These are phyloP conservation scores for Xanthoconium separans DNA, from an alignment of 1,284 basidiomycete genomes.

Conservation along the genomic window DNA sequence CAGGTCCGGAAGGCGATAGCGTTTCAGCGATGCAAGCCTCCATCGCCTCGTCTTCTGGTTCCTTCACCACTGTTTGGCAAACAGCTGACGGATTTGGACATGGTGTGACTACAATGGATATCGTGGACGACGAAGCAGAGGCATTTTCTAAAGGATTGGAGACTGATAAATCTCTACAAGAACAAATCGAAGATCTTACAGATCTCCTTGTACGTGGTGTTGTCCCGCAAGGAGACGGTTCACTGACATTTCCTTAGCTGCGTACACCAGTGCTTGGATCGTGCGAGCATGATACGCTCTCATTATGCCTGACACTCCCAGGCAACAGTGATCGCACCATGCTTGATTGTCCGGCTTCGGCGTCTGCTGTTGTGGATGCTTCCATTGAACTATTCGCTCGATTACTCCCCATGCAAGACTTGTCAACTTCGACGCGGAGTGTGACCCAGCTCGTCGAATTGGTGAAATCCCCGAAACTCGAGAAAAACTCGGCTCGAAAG, in stretches of 20 bases:
- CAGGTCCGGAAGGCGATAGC: conserved; percentile 76
- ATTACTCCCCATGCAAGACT: conserved; percentile 79
- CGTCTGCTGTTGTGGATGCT: conserved; percentile 86
- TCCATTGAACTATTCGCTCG: conserved; percentile 85
- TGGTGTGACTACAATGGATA: conserved; percentile 79
- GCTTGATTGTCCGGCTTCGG: conserved; percentile 71
- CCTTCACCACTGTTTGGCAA: conserved; percentile 87
- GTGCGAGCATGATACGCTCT: conserved; percentile 84
- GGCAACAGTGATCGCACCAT: conserved; percentile 44
- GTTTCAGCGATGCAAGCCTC: conserved; percentile 86
- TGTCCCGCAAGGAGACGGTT: conserved; percentile 4
- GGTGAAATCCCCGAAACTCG: conserved; percentile 76
- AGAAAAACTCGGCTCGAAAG: conserved; percentile 87
- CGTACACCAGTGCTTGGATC: conserved; percentile 81
- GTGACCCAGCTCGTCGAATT: conserved; percentile 73
- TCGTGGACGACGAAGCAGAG: conserved; percentile 43
- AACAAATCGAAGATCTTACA: conserved; percentile 75
- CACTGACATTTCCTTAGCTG: conserved; percentile 46
- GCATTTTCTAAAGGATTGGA: conserved; percentile 28
- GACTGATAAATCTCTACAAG: conserved; percentile 35
- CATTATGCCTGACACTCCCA: conserved; percentile 59
- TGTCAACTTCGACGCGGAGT: conserved; percentile 63
- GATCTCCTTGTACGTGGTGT: conserved; percentile 62
- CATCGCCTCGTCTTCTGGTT: conserved; percentile 84
- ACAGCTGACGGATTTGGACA: conserved; percentile 89